Base-by-base conservation (phyloP, 2,329 filamentous ascomycete species). In the Pseudopithomyces maydicus region DNA sequence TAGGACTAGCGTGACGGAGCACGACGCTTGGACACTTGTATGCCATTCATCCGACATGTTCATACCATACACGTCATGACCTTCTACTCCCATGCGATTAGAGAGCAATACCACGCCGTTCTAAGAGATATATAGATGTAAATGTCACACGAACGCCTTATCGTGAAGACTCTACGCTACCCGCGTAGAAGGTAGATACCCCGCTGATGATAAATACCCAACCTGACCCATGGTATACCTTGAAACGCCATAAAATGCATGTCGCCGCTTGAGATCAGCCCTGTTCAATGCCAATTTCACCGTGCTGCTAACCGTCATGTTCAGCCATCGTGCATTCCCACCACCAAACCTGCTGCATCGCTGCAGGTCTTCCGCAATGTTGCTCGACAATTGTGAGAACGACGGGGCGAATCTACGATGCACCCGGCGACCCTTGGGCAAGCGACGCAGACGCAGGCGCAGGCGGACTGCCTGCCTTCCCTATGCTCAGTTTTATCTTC, bases 401-500 rank as follows among this genome's bases (percentile, higher is more conserved):
- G 6, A 6, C 23, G 17, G 19, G 17, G n/a, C 4, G 10, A 6
- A 19, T 19, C 20, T 49, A 50, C 17, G 47, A 32, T 11, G 17
- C 23, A 17, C 43, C 22, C 17, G 43, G 33, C 22, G 47, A 50
- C n/a, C 35, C 47, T 17, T 50, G 47, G n/a, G 47, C 15, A n/a
- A 41, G 20, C 10, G 48, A 38, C 11, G 47, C 29, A 20, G 48
- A 38, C 11, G 47, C 29, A 20, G 47, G 47, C 36, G 48, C 48
- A 43, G 55, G 53, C 23, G 53, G 56, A 42, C 55, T 55, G 8
- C 52, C 55, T 29, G 53, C 63, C n/a, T 65, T 67, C 12, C 59
- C 61, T 23, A 72, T 26, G 35, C 58, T 67, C 8, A 77, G 61
- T 59, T 76, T 76, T 41, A 77, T 71, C 61, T 77, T 77, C 66